A percentile compares a stretch with the other conserved stretches of the same genome.
Conservation (phyloP, 2,329 filamentous ascomycete species). For the Pseudogymnoascus sp. region DNA sequence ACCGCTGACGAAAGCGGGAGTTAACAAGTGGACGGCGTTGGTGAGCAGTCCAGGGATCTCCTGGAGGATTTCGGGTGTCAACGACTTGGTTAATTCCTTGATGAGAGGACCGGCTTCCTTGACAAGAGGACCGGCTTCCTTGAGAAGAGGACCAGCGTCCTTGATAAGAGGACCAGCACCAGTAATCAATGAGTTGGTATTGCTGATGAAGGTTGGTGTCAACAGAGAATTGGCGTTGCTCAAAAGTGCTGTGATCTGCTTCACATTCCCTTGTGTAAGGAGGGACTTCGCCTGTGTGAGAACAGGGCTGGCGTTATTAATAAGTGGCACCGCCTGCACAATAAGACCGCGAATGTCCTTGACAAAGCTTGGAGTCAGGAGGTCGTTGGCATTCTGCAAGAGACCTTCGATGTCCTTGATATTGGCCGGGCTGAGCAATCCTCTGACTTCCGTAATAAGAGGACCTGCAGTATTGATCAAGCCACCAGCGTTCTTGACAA, state of each 20-base stretch:
- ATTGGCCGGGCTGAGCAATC: background rate
- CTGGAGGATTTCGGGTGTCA: constrained; percentile 13
- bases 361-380: constrained; percentile 8
- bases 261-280: background rate
- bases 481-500: background rate
- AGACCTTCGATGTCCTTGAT: background rate
- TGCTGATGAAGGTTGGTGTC: constrained; percentile 1
- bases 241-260: background rate
- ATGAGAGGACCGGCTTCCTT: too few species aligned
- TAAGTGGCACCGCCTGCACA: constrained; percentile 24
- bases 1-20: constrained; percentile 14
- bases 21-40: constrained; percentile 32
- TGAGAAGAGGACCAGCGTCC: background rate
- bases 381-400: constrained; percentile 15
- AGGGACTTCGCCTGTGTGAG: background rate
- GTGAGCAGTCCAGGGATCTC: constrained; percentile 30
- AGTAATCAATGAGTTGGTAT: constrained; percentile 5
- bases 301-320: constrained; percentile 18
- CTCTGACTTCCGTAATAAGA: background rate
- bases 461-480: background rate
- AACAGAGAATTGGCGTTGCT: constrained; percentile 8
- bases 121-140: too few species aligned
- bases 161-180: background rate
- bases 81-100: background rate
- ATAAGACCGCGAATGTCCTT: constrained; percentile 17